Evolutionary conservation across 345 rosid genomes (phyloP), one percentile per base, ranked within the genome.

Genomic region (Cochlearia excelsa): DNA sequence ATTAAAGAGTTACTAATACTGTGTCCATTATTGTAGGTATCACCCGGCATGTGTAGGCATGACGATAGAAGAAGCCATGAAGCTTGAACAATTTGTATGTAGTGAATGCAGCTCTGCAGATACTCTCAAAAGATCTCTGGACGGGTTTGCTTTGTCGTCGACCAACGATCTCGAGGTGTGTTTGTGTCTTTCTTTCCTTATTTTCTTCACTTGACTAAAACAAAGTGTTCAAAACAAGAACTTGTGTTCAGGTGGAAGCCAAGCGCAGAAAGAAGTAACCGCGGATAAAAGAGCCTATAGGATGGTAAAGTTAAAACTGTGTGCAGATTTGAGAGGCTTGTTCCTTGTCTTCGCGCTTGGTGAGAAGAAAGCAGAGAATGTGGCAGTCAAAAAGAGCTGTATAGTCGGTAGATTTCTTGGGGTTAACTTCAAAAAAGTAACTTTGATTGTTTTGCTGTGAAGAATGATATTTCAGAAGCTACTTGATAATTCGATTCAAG

Each of bases 21-120:
- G 23, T 16, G 23, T 16, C 23, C 23, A 16, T 16, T 31, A 43
- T 37, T 71, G 51, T 61, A 91, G 98, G 95, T 87, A 82, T 70
- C 96, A 91, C 73, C 96, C 98, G 51, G 85, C 85, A 10, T 91
- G 96, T 74, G 88, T 82, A 50, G 87, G 82, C 66, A 81, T 84
- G 95, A 82, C 86, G 2, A 81, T 81, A 68, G 92, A 85, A 69
- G 89, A 81, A 69, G 85, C 95, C 6, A 85, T 85, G 74, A 82
- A 77, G 78, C 67, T 85, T 23, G 95, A 85, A 1, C 95, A 82
- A 70, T 91, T 84, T 59, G 77, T 69, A 3, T 91, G 98, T 59
- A 65, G 72, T 56, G 96, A 87, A 59, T 91, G 98, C 73, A 74
- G 69, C 31, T 71, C 90, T 40, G 83, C 78, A 0, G 81, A 81